phyloP scores from a whole-genome alignment of 441 rosid species.

The Adansonia madagascariensis region DNA sequence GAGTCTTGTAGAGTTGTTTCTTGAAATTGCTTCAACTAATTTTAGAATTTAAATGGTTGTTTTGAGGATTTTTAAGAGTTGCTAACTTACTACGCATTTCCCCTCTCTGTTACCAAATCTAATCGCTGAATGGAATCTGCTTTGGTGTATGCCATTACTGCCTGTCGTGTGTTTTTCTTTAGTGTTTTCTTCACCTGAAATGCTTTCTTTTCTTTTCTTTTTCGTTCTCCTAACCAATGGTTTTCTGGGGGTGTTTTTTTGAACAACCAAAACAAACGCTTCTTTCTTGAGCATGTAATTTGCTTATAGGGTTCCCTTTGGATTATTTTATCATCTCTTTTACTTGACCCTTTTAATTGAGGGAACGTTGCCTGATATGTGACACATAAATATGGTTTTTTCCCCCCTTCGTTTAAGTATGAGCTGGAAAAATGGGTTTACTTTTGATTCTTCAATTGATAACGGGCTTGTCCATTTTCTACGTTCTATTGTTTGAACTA shows the following conservation, averaged over 20 bases:
- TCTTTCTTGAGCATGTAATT: background rate
- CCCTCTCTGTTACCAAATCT: background rate
- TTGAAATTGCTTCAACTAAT: background rate
- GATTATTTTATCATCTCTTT: background rate
- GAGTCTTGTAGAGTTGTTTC: background rate
- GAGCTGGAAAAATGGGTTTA: background rate
- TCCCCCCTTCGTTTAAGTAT: background rate
- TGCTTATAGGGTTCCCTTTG: background rate
- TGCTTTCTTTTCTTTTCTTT: too few species aligned
- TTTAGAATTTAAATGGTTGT: background rate
- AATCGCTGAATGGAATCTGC: conserved; percentile 1
- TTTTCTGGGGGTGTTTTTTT: background rate
- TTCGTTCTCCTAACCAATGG: background rate
- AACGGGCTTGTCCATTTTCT: background rate
- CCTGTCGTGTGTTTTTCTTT: background rate
- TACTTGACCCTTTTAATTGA: background rate
- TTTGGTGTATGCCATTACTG: background rate
- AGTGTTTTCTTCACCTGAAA: background rate
- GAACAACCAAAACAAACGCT: background rate
- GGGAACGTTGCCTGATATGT: background rate
- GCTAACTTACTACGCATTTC: background rate
- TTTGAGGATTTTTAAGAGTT: background rate
- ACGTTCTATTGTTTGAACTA: background rate
- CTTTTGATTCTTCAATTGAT: background rate
- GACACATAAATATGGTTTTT: background rate